Evolutionary conservation across 2,329 filamentous ascomycete genomes (phyloP).

Genomic region (Aspergillus jensenii): DNA sequence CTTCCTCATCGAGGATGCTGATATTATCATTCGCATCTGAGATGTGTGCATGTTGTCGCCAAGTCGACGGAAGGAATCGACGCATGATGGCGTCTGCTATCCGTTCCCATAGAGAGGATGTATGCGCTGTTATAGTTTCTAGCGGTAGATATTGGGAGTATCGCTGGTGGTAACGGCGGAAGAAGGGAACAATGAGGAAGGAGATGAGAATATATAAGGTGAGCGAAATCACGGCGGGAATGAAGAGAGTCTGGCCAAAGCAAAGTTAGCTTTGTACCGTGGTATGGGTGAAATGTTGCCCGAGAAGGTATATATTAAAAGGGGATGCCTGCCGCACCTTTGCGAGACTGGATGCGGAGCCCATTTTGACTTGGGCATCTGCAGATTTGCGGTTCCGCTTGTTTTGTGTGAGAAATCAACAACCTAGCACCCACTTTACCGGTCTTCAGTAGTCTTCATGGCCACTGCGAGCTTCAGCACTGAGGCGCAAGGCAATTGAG

Average conservation of each 20-base stretch:
- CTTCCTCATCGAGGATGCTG: conserved; percentile 68
- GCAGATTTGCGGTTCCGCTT: not conserved
- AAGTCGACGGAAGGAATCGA: conserved; percentile 45
- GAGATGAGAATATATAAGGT: conserved; percentile 66
- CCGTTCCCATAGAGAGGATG: conserved; percentile 56
- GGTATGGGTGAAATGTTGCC: not conserved
- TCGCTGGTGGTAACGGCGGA: conserved; percentile 67
- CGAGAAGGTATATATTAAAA: not conserved
- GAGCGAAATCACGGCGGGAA: conserved; percentile 70
- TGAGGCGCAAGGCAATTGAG: not conserved
- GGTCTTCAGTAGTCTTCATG: not conserved
- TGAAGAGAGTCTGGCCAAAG: conserved; percentile 61
- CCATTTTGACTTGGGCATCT: conserved; percentile 22
- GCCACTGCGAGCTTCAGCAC: not conserved
- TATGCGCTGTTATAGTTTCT: conserved; percentile 51
- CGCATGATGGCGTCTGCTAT: conserved; percentile 43
- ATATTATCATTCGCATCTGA: conserved; percentile 53
- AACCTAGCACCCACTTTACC: not conserved
- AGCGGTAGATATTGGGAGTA: conserved; percentile 75
- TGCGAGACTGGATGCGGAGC: conserved; percentile 29
- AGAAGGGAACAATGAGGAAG: conserved; percentile 66
- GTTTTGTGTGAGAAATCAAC: not conserved
- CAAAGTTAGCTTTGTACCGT: conserved; percentile 3
- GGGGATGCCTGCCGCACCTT: conserved; percentile 24
- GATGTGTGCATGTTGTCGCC: conserved; percentile 45